Base-by-base conservation (phyloP, 2,329 filamentous ascomycete genomes). In the Alternaria atra region DNA sequence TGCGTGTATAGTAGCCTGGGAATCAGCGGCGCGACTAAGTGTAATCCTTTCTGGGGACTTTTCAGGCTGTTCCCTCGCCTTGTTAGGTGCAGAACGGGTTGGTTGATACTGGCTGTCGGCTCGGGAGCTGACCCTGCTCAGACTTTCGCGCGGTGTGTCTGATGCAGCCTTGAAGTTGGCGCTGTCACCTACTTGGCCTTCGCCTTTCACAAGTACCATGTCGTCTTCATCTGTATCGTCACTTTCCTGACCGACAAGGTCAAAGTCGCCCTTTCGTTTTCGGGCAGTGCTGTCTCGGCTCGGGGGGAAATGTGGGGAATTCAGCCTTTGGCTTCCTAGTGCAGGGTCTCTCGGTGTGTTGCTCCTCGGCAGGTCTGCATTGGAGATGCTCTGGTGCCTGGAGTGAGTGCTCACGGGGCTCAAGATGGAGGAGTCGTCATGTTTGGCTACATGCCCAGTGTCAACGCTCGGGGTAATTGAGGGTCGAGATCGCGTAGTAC, bases 171-270 rank as follows among this genome's bases (percentile, higher is more conserved):
- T 68, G 63, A 67, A 70, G 55, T 60, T 70, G 32, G 64, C 54
- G 34, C 72, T 69, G 37, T 71, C 68, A 23, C 65, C 32, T 6
- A 63, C 57, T 37, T 69, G 63, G n/a, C 63, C 63, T 30, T 65
- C 65, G 17, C 69, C 72, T n/a, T 71, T 69, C 6, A 73, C 68
- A 17, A 71, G 53, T 27, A 70, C 71, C 44, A 72, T 35, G 23
- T 77, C 76, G 48, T 76, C 73, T 30, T 78, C 74, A 30, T 74
- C 73, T 4, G 70, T 74, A 34, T 75, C 70, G 61, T 77, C 74
- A 53, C 75, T 77, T 13, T 71, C 70, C 29, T 75, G 69, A 17
- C 67, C 70, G 17, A 44, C 63, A 4, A 73, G 60, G 35, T 75
- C 67, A 42, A 72, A 44, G 44, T 76, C 71, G 27, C 65, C 68